Evolutionary conservation across 1,284 basidiomycete genomes (phyloP), one percentile per base, ranked within the genome.

Genomic region (Heterobasidion parviporum): DNA sequence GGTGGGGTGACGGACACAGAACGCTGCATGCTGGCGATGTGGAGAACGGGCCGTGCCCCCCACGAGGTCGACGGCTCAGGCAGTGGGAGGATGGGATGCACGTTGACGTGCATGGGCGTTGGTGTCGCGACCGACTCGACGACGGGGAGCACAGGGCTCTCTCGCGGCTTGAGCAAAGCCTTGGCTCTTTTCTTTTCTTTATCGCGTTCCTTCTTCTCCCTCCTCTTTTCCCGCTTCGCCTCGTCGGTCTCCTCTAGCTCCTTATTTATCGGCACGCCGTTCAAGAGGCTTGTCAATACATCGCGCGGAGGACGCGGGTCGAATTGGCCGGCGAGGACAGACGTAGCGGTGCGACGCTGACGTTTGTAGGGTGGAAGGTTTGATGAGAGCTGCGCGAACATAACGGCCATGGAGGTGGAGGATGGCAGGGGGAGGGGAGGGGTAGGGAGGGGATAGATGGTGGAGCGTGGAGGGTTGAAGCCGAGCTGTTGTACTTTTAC

Each of bases 1-100:
- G 87, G 85, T 51, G 87, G 86, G 16, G 85, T 86, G 53, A 88
- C 79, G n/a, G 86, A 88, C 33, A 81, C 74, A 20, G 83, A 83
- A 55, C 86, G 80, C 62, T 84, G 81, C 63, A 79, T 74, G 9
- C 78, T 78, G 46, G 82, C 74, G 66, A 89, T 84, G 66, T 82
- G 79, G 61, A 88, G 86, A 8, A 79, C 77, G 1, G 86, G 85
- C 43, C 86, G 76, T 18, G 79, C 76, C 52, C 77, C 76, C 82
- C 82, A 86, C 71, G 76, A 79, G 15, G 65, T 48, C 35, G 56
- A n/a, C 2, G 55, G 53, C 33, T 52, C 55, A 44, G 60, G 26
- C 46, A 43, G 51, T 26, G 56, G 35, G 55, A 45, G 20, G 34
- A 49, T 36, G 49, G 54, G 53, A n/a, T 20, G 48, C 15, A 38